Percentiles rank a stretch among this genome's conserved stretches.
Evolutionary conservation across 805 yeast species (phyloP).

Genomic region (Saccharomycopsis malanga): DNA sequence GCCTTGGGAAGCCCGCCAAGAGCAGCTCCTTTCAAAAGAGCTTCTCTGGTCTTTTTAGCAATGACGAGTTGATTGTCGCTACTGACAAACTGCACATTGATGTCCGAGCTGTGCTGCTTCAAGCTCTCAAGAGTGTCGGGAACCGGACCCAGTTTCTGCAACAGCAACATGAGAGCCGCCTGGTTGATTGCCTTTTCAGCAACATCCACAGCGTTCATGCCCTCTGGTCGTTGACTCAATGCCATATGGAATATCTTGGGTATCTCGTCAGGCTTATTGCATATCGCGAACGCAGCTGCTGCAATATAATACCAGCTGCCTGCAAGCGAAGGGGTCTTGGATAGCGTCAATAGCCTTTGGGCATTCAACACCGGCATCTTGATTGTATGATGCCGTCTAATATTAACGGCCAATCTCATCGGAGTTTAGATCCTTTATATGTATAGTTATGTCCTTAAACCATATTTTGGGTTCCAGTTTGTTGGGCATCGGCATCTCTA

Average conservation of each 20-base stretch:
- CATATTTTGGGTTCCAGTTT: no score
- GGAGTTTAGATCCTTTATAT: no score
- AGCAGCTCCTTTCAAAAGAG: slow-evolving; percentile 71
- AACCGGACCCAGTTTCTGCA: slow-evolving; percentile 16
- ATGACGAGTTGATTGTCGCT: slow-evolving; percentile 26
- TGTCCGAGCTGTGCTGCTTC: slow-evolving; percentile 1
- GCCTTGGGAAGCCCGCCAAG: slow-evolving; percentile 79
- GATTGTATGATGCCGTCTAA: background rate
- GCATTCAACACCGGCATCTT: slow-evolving; percentile 38
- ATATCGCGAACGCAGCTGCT: slow-evolving; percentile 72
- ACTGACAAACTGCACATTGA: slow-evolving; percentile 1
- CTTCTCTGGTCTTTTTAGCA: slow-evolving; percentile 62
- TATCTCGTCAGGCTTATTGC: slow-evolving; percentile 76
- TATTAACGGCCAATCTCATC: no score
- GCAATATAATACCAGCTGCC: slow-evolving; percentile 72
- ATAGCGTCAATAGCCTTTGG: slow-evolving; percentile 45
- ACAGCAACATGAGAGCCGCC: background rate
- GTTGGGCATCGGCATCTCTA: no score
- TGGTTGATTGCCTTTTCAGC: slow-evolving; percentile 21
- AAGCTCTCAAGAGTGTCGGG: slow-evolving; percentile 17
- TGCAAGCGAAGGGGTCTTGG: slow-evolving; percentile 47
- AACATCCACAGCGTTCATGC: background rate
- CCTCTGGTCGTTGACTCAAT: slow-evolving; percentile 23
- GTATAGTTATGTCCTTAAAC: no score
- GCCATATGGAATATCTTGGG: slow-evolving; percentile 72